phyloP scores from a whole-genome alignment of 176 grass and related monocot species.

The Phragmites australis region DNA sequence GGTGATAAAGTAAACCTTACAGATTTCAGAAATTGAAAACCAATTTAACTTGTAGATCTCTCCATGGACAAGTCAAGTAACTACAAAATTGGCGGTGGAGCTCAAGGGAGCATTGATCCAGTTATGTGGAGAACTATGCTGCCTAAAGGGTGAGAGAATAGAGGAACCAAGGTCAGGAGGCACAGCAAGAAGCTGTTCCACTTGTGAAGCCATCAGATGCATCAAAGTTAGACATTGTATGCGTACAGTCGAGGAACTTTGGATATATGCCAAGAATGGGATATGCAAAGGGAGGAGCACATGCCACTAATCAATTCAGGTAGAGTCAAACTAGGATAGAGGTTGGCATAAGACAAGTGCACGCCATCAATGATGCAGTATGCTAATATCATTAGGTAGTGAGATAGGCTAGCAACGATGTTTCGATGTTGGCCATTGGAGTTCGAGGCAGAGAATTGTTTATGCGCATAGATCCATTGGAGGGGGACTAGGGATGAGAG shows the following conservation, averaged over 20 bases:
- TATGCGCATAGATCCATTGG: no score
- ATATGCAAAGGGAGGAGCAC: not conserved
- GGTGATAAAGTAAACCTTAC: not conserved
- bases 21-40: not conserved
- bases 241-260: not conserved
- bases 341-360: not conserved
- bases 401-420: conserved; percentile 2
- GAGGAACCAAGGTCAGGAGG: conserved; percentile 18
- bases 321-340: conserved; percentile 3
- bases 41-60: not conserved
- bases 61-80: conserved; percentile 8
- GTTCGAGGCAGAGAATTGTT: not conserved
- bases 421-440: not conserved
- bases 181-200: not conserved
- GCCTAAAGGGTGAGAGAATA: not conserved
- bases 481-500: no score
- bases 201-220: conserved; percentile 23
- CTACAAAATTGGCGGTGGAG: not conserved
- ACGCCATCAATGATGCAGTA: not conserved
- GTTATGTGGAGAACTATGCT: not conserved
- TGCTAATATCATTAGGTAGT: not conserved
- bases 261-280: not conserved
- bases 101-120: not conserved
- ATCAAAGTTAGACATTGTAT: not conserved
- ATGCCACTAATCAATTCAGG: not conserved